Conservation (phyloP, 805 yeast species). For the Metschnikowia anglica region DNA sequence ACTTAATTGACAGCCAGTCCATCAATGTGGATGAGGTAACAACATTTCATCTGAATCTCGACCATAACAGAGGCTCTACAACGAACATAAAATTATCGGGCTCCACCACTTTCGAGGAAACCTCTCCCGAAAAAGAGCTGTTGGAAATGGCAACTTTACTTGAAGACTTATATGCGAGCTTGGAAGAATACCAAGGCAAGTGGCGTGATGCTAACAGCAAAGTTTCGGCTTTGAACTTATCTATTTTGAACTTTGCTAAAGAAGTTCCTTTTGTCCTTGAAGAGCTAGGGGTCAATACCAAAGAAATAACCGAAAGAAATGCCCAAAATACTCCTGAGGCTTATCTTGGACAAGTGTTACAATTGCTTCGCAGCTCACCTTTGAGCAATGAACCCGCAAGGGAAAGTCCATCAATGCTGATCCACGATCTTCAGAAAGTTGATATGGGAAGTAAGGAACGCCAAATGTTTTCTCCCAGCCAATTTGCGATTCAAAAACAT, state of each 20-base stretch:
- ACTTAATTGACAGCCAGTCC: conserved; percentile 26
- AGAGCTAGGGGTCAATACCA: conserved; percentile 14
- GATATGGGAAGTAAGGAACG: neutral
- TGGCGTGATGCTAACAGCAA: conserved; percentile 25
- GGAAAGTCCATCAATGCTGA: neutral
- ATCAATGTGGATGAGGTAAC: conserved; percentile 24
- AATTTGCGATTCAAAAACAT: neutral
- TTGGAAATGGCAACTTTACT: conserved; percentile 37
- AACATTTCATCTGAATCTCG: conserved; percentile 23
- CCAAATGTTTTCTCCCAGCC: neutral
- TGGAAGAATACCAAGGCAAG: conserved; percentile 35
- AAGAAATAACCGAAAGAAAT: neutral
- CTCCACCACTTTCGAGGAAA: conserved; percentile 11
- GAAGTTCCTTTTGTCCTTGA: conserved; percentile 23
- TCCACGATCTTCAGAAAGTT: neutral
- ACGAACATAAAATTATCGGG: neutral
- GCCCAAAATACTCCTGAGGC: neutral
- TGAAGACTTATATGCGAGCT: conserved; percentile 37
- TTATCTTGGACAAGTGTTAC: neutral
- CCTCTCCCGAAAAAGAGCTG: conserved; percentile 24
- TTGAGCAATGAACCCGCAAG: neutral
- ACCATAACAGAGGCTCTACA: conserved; percentile 4
- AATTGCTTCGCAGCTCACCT: neutral
- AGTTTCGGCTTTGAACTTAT: conserved; percentile 7
- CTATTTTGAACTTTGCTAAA: conserved; percentile 12